Evolutionary conservation across 306 rosid genomes (phyloP), one percentile per base, ranked within the genome.

Genomic region (Canavalia ensiformis): DNA sequence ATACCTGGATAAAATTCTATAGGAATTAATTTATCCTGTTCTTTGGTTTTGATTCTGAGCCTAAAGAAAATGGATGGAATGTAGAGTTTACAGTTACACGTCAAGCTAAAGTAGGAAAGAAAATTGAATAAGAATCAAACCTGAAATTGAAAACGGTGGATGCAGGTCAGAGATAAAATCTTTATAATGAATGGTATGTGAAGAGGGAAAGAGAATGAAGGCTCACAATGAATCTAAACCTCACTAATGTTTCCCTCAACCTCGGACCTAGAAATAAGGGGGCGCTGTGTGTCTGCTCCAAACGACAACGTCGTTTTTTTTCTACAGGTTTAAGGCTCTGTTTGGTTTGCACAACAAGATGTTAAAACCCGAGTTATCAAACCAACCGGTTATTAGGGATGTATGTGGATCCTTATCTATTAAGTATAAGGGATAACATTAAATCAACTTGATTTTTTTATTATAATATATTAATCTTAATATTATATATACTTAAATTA

Each of bases 181-280:
- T 83, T 45, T 1, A 37, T 25, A 71, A 70, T 37, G 62, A 34
- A 37, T 37, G 6, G 25, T 7, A 50, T 4, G 6, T 37, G 63
- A 66, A 37, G 72, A 73, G 35, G 5, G 74, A n/a, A 73, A 55
- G 30, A 37, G 34, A 63, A 2, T 8, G 41, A 47, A 31, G 37
- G 47, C 68, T 2, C 2, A 2, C 41, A 56, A 31, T 0, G 70
- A 78, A 76, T 70, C 55, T 28, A 70, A 58, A 7, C 72, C 72
- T 35, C 70, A 25, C 52, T 28, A 42, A 28, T 29, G 44, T 72
- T 82, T 63, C 84, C 88, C 42, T 33, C 31, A 35, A 52, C 52
- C 70, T 57, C 76, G 79, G 82, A 77, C 81, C 83, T 70, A 75
- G 68, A 80, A 82, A 72, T 63, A 34, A 68, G 82, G 82, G 10